phyloP scores from a whole-genome alignment of 1,284 basidiomycete genomes.

The Porogramme epimiltina region DNA sequence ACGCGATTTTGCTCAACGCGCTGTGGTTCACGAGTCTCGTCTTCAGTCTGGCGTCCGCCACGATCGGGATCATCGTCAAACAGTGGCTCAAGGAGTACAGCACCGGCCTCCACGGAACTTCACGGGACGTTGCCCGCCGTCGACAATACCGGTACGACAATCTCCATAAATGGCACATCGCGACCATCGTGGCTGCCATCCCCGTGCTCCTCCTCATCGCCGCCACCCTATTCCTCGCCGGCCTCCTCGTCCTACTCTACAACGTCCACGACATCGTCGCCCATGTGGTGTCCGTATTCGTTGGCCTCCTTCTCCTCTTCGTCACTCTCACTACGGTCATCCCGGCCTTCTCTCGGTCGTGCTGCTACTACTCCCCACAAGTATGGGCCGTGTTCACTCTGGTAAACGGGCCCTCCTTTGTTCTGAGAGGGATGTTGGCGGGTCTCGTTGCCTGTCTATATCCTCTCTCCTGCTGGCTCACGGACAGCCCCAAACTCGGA shows the following conservation, averaged over 20 bases:
- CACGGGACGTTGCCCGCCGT: conserved; percentile 17
- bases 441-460: no score
- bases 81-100: conserved; percentile 21
- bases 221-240: conserved; percentile 18
- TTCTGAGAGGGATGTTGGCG: no score
- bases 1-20: conserved; percentile 13
- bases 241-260: conserved; percentile 18
- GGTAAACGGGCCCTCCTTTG: no score
- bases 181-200: conserved; percentile 14
- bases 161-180: conserved; percentile 14
- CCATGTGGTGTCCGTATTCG: no score
- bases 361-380: no score
- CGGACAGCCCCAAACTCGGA: no score
- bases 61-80: conserved; percentile 18
- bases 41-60: conserved; percentile 13
- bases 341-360: no score
- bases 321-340: no score
- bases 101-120: conserved; percentile 12
- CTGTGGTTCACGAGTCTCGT: conserved; percentile 21
- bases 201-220: conserved; percentile 20
- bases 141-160: conserved; percentile 19
- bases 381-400: no score
- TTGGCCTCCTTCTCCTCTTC: no score
- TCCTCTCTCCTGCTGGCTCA: no score
- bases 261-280: conserved; percentile 14